Percentiles rank a stretch among this genome's conserved stretches.
Evolutionary conservation across 2,329 filamentous ascomycete species (phyloP).

Genomic region (Ophiognomonia clavigignenti-juglandacearum): DNA sequence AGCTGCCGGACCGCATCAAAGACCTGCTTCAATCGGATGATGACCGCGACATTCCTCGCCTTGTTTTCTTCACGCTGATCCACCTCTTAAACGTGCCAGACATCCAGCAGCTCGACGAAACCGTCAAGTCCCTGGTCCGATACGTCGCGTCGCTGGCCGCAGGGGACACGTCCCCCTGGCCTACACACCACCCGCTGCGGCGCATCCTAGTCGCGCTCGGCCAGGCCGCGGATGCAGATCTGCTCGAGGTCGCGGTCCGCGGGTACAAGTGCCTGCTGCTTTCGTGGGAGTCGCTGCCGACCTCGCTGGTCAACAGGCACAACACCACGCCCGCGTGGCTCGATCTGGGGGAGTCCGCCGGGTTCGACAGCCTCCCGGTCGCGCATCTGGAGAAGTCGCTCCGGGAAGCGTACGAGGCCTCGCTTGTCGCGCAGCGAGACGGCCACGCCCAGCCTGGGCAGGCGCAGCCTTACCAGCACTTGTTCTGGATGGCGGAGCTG

Average conservation of each 20-base stretch:
- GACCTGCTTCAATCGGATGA: constrained; percentile 9
- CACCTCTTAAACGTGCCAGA: constrained; percentile 7
- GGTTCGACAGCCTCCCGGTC: constrained; percentile 7
- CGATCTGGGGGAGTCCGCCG: constrained; percentile 12
- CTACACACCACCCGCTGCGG: constrained; percentile 10
- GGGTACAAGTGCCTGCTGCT: constrained; percentile 10
- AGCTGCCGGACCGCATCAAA: constrained; percentile 4
- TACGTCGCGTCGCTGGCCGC: constrained; percentile 9
- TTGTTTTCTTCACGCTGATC: constrained; percentile 12
- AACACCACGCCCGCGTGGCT: constrained; percentile 13
- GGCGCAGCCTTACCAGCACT: constrained; percentile 1
- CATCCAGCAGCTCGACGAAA: constrained; percentile 1
- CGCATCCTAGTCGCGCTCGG: constrained; percentile 9
- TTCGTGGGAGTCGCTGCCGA: constrained; percentile 6
- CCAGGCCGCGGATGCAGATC: constrained; percentile 3
- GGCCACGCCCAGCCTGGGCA: too few species aligned
- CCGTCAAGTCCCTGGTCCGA: constrained; percentile 7
- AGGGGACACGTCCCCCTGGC: constrained; percentile 6
- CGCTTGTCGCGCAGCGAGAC: too few species aligned
- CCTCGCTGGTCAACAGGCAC: not conserved
- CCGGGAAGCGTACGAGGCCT: constrained; percentile 6
- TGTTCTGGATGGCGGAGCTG: constrained; percentile 11
- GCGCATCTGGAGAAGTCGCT: constrained; percentile 6
- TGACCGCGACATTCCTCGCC: constrained; percentile 6
- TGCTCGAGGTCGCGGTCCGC: constrained; percentile 9